Evolutionary conservation across 345 rosid genomes (phyloP).

Genomic region (Lagerstroemia speciosa): DNA sequence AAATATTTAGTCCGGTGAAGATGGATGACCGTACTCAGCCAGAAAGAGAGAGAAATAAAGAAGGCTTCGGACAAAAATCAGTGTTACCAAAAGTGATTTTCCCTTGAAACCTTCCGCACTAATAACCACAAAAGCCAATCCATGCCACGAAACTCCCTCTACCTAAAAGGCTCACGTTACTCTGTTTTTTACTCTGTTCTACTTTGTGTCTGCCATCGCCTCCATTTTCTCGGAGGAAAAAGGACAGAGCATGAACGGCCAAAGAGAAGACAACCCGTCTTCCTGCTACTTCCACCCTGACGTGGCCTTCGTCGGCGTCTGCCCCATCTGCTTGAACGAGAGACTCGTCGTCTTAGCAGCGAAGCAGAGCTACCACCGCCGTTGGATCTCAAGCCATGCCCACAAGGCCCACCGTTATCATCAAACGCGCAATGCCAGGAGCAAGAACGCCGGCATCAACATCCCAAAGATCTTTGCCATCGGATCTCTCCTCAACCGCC

Average conservation of each 20-base stretch:
- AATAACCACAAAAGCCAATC: too few relatives aligned
- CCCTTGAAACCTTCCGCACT: too few relatives aligned
- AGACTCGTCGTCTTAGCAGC: constrained; percentile 77
- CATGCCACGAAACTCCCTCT: too few relatives aligned
- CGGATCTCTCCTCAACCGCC: constrained; percentile 61
- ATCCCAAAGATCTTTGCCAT: constrained; percentile 73
- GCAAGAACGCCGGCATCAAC: constrained; percentile 26
- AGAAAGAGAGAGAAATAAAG: too few relatives aligned
- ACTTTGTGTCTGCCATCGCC: too few relatives aligned
- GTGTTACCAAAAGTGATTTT: too few relatives aligned
- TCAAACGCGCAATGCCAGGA: neutral
- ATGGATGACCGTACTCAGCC: too few relatives aligned
- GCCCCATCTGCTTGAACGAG: constrained; percentile 70
- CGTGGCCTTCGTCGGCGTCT: constrained; percentile 53
- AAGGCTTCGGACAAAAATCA: too few relatives aligned
- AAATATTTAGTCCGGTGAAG: too few relatives aligned
- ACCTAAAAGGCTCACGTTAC: too few relatives aligned
- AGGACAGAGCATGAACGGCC: constrained; percentile 38
- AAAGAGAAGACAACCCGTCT: constrained; percentile 30
- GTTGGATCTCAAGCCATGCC: neutral
- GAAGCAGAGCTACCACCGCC: constrained; percentile 30
- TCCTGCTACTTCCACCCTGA: constrained; percentile 74
- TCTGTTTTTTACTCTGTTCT: too few relatives aligned
- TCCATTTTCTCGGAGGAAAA: too few relatives aligned
- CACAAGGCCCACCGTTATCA: constrained; percentile 8